These are phyloP conservation scores for Penicillium sumatraense DNA, from an alignment of 2,329 filamentous ascomycete species.

Conservation along the genomic window DNA sequence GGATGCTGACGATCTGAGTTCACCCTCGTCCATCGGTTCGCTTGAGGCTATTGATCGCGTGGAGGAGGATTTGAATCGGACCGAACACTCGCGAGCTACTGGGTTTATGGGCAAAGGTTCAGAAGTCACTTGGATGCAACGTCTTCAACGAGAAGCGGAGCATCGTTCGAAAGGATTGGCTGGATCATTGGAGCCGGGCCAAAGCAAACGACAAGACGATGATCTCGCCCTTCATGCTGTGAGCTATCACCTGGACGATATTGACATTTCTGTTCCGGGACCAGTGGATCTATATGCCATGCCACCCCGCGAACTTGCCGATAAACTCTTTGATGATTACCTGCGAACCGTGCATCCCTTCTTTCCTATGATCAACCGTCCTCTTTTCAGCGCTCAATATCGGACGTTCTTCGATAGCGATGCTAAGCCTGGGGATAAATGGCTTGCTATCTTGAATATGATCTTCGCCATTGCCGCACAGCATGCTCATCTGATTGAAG, in stretches of 20 bases:
- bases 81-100: slow-evolving; percentile 40
- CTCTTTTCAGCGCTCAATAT: slow-evolving; percentile 47
- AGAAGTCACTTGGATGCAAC: slow-evolving; percentile 52
- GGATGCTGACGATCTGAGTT: slow-evolving; percentile 32
- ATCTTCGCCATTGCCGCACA: slow-evolving; percentile 52
- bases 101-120: slow-evolving; percentile 54
- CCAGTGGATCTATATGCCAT: slow-evolving; percentile 48
- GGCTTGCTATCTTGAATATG: slow-evolving; percentile 52
- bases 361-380: slow-evolving; percentile 50
- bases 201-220: slow-evolving; percentile 32
- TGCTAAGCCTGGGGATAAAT: slow-evolving; percentile 43
- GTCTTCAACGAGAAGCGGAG: slow-evolving; percentile 44
- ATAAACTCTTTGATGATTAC: slow-evolving; percentile 49
- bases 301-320: slow-evolving; percentile 45
- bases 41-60: slow-evolving; percentile 51
- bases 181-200: slow-evolving; percentile 31
- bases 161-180: slow-evolving; percentile 36
- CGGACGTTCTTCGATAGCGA: slow-evolving; percentile 42
- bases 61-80: slow-evolving; percentile 49
- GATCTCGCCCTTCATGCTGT: slow-evolving; percentile 38
- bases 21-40: slow-evolving; percentile 45
- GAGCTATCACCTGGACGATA: slow-evolving; percentile 51
- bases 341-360: slow-evolving; percentile 48
- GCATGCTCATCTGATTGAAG: slow-evolving; percentile 48
- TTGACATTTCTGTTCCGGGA: slow-evolving; percentile 45